These are phyloP conservation scores for Cystobasidium onofrii DNA, from an alignment of 768 basidiomycete species.

Conservation along the genomic window DNA sequence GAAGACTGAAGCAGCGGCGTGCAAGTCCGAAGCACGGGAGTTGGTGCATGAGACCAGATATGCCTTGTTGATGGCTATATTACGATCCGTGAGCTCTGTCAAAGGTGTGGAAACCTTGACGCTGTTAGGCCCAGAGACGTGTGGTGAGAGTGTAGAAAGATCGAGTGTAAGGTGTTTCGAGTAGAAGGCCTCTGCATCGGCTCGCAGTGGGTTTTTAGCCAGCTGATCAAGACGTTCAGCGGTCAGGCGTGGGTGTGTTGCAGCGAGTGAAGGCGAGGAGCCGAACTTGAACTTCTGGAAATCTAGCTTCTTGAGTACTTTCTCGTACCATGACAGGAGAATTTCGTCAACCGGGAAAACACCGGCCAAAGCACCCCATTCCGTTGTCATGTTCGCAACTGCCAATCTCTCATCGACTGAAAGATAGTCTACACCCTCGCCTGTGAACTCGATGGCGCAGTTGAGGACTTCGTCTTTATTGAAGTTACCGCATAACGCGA, in stretches of 20 bases:
- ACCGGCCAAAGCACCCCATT: constrained; percentile 96
- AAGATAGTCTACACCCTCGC: constrained; percentile 70
- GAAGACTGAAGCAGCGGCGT: constrained; percentile 83
- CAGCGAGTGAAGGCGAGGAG: constrained; percentile 42
- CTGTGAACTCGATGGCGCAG: constrained; percentile 90
- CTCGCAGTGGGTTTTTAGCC: constrained; percentile 50
- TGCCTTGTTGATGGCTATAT: constrained; percentile 84
- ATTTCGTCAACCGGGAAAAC: constrained; percentile 85
- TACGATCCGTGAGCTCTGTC: constrained; percentile 63
- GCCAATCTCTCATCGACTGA: constrained; percentile 86
- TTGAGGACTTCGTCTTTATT: constrained; percentile 95
- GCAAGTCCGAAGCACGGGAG: constrained; percentile 87
- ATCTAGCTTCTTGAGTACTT: constrained; percentile 62
- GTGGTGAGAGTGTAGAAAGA: constrained; percentile 84
- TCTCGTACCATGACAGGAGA: constrained; percentile 77
- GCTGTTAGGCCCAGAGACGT: constrained; percentile 94
- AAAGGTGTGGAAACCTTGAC: constrained; percentile 94
- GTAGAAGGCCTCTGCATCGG: constrained; percentile 73
- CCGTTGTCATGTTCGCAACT: constrained; percentile 95
- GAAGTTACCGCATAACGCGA: constrained; percentile 90
- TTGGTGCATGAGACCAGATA: constrained; percentile 98
- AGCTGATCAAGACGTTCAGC: constrained; percentile 61
- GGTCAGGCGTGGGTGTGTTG: constrained; percentile 74
- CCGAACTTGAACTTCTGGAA: constrained; percentile 61
- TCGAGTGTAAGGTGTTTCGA: constrained; percentile 81